Percentiles rank a stretch among this genome's conserved stretches.
Conservation (phyloP, 805 yeast genomes). For the Sugiyamaella chiloensis region DNA sequence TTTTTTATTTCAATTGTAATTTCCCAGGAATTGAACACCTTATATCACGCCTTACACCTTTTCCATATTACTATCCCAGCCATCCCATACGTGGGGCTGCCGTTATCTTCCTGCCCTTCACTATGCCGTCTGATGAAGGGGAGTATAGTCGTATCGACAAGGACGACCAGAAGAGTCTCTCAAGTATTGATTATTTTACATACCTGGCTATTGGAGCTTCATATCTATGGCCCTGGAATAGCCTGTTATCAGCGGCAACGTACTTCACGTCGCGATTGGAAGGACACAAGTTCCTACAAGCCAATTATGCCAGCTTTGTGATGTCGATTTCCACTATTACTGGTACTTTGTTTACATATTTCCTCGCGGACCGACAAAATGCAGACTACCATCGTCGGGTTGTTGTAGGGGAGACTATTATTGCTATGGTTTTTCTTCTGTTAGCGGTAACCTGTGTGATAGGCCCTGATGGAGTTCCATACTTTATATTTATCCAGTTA, state of each 20-base stretch:
- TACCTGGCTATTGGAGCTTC: constrained; percentile 73
- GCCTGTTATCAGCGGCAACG: constrained; percentile 79
- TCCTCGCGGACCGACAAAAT: constrained; percentile 65
- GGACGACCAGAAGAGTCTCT: background rate
- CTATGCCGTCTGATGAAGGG: no score
- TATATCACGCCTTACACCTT: no score
- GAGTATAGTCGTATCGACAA: background rate
- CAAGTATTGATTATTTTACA: constrained; percentile 44
- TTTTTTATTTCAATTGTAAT: no score
- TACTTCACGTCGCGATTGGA: constrained; percentile 66
- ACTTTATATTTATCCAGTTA: constrained; percentile 53
- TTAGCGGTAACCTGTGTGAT: constrained; percentile 49
- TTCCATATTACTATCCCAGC: no score
- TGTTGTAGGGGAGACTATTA: constrained; percentile 55
- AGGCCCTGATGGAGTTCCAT: constrained; percentile 22
- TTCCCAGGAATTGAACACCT: no score
- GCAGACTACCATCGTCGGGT: constrained; percentile 58
- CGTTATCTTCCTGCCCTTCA: no score
- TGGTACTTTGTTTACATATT: constrained; percentile 55
- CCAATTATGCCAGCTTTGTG: constrained; percentile 75
- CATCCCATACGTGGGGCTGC: no score
- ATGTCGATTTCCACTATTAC: constrained; percentile 81
- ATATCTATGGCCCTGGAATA: constrained; percentile 95
- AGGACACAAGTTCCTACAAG: constrained; percentile 33
- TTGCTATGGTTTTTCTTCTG: constrained; percentile 53